phyloP scores from a whole-genome alignment of 768 basidiomycete genomes.

The Coprinellus micaceus region DNA sequence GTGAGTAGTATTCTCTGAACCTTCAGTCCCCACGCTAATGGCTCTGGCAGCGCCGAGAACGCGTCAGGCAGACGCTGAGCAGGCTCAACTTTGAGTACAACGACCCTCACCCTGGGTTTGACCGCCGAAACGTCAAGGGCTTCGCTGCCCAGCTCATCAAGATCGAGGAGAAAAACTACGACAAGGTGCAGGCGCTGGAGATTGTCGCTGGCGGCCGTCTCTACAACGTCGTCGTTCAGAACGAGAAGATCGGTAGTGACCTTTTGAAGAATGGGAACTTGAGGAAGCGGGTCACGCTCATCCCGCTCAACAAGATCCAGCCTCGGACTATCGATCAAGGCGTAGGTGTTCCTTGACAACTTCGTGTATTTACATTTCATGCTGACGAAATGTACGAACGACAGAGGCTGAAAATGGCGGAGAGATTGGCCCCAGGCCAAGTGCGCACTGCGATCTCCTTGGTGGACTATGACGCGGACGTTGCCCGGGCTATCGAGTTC shows the following conservation, averaged over 20 bases:
- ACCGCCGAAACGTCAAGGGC: constrained; percentile 85
- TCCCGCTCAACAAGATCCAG: constrained; percentile 90
- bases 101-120: constrained; percentile 74
- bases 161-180: constrained; percentile 63
- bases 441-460: constrained; percentile 86
- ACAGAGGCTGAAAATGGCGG: constrained; percentile 76
- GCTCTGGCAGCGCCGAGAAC: constrained; percentile 57
- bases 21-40: neutral
- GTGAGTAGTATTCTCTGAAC: constrained; percentile 36
- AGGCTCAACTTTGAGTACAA: constrained; percentile 82
- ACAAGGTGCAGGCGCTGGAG: constrained; percentile 87
- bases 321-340: constrained; percentile 41
- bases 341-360: constrained; percentile 33
- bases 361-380: neutral
- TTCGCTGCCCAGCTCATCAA: constrained; percentile 86
- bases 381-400: neutral
- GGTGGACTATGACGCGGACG: constrained; percentile 76
- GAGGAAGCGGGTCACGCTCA: constrained; percentile 87
- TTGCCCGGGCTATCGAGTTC: constrained; percentile 85
- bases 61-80: constrained; percentile 60
- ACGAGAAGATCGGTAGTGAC: constrained; percentile 84
- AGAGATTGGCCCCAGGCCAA: constrained; percentile 70
- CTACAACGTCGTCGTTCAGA: constrained; percentile 91
- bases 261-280: constrained; percentile 71
- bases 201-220: constrained; percentile 86